A percentile compares a stretch with the other conserved stretches of the same genome.
phyloP scores from a whole-genome alignment of 164 flowering plant species.

The Magnolia kwangsiensis region DNA sequence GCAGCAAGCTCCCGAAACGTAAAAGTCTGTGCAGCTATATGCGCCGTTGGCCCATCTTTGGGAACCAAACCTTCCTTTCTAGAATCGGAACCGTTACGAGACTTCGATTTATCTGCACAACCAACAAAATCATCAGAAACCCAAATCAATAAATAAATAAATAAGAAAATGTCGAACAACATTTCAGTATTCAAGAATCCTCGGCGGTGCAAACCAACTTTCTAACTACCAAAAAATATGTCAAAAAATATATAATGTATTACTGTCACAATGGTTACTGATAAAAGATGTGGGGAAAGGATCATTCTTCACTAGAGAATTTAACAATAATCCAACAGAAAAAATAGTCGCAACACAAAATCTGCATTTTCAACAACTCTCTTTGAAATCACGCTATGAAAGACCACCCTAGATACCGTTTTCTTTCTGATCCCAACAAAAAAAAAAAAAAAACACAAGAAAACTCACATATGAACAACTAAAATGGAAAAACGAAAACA shows the following conservation, averaged over 20 bases:
- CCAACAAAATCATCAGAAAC: conserved; percentile 4
- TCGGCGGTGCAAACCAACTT: neutral
- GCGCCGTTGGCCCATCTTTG: conserved; percentile 49
- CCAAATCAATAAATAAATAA: neutral
- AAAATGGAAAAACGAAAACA: neutral
- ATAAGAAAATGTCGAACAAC: neutral
- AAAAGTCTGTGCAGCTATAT: conserved; percentile 82
- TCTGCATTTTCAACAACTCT: neutral
- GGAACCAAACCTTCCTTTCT: conserved; percentile 27
- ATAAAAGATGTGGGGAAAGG: no score
- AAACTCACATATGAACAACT: neutral
- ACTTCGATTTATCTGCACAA: conserved; percentile 56
- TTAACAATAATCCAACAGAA: no score
- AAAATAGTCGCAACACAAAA: no score
- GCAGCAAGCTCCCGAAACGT: conserved; percentile 81
- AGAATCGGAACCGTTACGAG: conserved; percentile 43
- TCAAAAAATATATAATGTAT: no score
- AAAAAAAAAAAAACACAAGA: neutral
- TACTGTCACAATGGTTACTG: no score
- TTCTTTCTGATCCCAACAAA: neutral
- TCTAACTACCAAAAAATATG: no score
- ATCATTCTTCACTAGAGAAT: no score
- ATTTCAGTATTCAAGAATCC: neutral
- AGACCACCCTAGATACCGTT: neutral
- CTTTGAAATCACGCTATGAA: neutral